Evolutionary conservation across 2,329 filamentous ascomycete species (phyloP).

Genomic region (Emergomyces pasteurianus): DNA sequence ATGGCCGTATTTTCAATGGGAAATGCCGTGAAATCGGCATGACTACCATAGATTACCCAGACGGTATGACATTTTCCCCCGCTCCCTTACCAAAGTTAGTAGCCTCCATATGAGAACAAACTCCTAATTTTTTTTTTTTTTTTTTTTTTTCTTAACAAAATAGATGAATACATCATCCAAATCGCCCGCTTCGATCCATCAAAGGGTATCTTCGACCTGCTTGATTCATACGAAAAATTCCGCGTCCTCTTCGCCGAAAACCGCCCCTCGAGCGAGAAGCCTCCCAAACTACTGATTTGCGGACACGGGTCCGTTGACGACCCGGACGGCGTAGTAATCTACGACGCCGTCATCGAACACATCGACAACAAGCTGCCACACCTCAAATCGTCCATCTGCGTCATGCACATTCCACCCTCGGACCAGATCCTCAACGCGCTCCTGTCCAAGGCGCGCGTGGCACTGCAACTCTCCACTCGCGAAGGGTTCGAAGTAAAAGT

Average conservation of each 20-base stretch:
- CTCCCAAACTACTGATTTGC: slow-evolving; percentile 60
- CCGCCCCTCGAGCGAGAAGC: slow-evolving; percentile 35
- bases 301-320: slow-evolving; percentile 74
- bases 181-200: slow-evolving; percentile 73
- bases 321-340: slow-evolving; percentile 61
- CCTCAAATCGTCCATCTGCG: slow-evolving; percentile 53
- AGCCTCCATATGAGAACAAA: slow-evolving; percentile 37
- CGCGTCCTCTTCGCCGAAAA: slow-evolving; percentile 4
- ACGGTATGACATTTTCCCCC: slow-evolving; percentile 14
- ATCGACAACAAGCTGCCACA: slow-evolving; percentile 52
- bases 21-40: slow-evolving; percentile 45
- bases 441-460: slow-evolving; percentile 58
- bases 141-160: slow-evolving; percentile 1
- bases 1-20: slow-evolving; percentile 61
- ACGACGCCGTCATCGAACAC: slow-evolving; percentile 57
- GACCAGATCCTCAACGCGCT: slow-evolving; percentile 72
- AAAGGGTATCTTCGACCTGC: slow-evolving; percentile 68
- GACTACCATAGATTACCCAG: slow-evolving; percentile 28
- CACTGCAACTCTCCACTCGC: slow-evolving; percentile 66
- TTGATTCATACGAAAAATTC: slow-evolving; percentile 64
- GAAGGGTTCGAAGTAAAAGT: slow-evolving; percentile 85
- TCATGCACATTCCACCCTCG: slow-evolving; percentile 65
- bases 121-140: too few relatives aligned
- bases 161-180: slow-evolving; percentile 63
- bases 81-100: background rate